These are phyloP conservation scores for Candida tropicalis DNA, from an alignment of 1,139 yeast genomes.

Conservation along the genomic window DNA sequence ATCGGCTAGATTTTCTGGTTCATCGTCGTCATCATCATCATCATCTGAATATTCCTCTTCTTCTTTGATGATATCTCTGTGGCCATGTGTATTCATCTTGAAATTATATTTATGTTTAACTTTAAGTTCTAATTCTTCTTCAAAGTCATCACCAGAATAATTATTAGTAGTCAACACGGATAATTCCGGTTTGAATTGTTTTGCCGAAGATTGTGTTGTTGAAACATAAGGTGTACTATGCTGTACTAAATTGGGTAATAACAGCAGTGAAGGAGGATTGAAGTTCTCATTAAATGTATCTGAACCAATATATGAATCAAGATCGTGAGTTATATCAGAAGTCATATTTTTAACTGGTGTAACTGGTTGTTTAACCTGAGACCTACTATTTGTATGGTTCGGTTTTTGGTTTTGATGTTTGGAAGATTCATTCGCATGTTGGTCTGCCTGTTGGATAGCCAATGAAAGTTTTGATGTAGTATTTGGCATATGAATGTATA, in stretches of 20 bases:
- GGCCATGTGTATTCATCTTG: background rate
- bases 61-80: constrained; percentile 20
- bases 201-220: constrained; percentile 28
- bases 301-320: constrained; percentile 2
- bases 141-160: constrained; percentile 20
- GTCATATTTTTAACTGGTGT: constrained; percentile 7
- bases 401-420: constrained; percentile 5
- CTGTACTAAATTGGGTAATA: constrained; percentile 27
- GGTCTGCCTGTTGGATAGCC: constrained; percentile 42
- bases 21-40: constrained; percentile 38
- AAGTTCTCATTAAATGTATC: constrained; percentile 12
- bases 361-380: constrained; percentile 5
- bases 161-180: constrained; percentile 37
- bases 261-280: constrained; percentile 18
- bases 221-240: constrained; percentile 30
- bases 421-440: background rate
- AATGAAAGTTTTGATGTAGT: constrained; percentile 46
- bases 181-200: constrained; percentile 38
- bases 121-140: constrained; percentile 25
- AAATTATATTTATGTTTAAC: constrained; percentile 8
- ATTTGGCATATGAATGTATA: constrained; percentile 22
- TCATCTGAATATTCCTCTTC: constrained; percentile 47
- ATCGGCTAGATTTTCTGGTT: constrained; percentile 46
- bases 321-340: constrained; percentile 1
- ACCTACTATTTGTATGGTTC: constrained; percentile 2